phyloP scores from a whole-genome alignment of 306 rosid genomes.

The Rosa multiflora region DNA sequence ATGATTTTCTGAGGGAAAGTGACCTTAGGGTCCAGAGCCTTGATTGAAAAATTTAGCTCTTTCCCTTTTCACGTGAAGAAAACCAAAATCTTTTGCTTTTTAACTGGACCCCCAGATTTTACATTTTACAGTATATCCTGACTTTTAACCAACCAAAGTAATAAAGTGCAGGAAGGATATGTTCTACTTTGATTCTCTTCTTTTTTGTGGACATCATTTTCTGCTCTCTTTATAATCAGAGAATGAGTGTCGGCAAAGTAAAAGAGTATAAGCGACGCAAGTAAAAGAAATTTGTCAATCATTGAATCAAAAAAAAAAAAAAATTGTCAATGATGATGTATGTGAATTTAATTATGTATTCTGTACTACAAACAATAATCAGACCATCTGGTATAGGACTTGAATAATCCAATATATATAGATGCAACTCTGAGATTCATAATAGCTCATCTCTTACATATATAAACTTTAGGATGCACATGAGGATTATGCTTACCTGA shows the following conservation, averaged over 20 bases:
- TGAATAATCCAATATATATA: neutral
- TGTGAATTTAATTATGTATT: neutral
- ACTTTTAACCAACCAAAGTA: neutral
- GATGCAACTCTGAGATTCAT: neutral
- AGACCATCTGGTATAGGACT: neutral
- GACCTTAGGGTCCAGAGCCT: constrained; percentile 7
- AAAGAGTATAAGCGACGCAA: neutral
- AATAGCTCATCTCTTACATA: neutral
- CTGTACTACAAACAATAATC: neutral
- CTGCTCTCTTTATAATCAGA: neutral
- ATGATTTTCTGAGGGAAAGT: constrained; percentile 1
- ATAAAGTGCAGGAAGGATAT: neutral
- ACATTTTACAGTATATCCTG: neutral
- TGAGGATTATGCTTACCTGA: neutral
- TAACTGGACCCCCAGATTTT: constrained; percentile 7
- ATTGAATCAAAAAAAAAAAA: too few species aligned
- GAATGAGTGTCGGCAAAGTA: neutral
- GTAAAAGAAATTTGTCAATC: neutral
- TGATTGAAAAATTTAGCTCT: neutral
- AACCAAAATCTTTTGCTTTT: neutral
- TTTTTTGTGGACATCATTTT: neutral
- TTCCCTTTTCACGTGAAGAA: neutral
- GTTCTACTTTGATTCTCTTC: neutral
- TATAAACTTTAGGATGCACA: neutral
- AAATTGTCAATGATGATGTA: neutral